Base-by-base conservation (phyloP, 441 rosid species). In the Gossypium gossypioides region DNA sequence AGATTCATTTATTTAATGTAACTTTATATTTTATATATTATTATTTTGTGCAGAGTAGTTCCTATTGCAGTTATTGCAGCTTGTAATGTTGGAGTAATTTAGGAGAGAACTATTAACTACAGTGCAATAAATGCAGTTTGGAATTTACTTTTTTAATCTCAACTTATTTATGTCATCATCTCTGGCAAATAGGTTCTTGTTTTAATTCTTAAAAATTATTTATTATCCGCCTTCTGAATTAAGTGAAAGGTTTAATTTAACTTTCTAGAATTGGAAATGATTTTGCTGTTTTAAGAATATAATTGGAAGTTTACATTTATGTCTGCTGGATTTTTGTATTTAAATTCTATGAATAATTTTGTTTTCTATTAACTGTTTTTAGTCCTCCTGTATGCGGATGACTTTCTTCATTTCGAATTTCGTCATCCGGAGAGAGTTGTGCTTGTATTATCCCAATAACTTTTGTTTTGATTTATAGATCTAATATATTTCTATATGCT, bases 151-250 rank as follows among this genome's bases (percentile, higher is more conserved):
- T 58, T 25, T 42, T 37, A 9, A 0, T 37, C 3, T 18, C 16
- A 9, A 52, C 61, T 69, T 51, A 29, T 51, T 18, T 25, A 34
- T 55, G 44, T 27, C n/a, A 22, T 44, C 65, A 59, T 24, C 44
- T 71, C 37, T 21, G 40, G 74, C 25, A 58, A 71, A 37, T 9
- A 24, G 55, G 3, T 19, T 7, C 10, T 37, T 6, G 42, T 37
- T 37, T 37, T 37, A 3, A 12, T 10, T 44, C 16, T 54, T 3
- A 6, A 18, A 44, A 71, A 18, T 56, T 58, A 6, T 8, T 13
- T 71, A 9, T 63, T 24, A 40, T 59, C 59, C 67, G 50, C 57
- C 68, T 81, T 79, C 71, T 77, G 40, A 44, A 55, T 73, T 54
- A 34, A 71, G 50, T 42, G 60, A 44, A 37, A 12, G 51, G 18